phyloP scores from a whole-genome alignment of 805 yeast species.

The Wickerhamomyces chambardii region DNA sequence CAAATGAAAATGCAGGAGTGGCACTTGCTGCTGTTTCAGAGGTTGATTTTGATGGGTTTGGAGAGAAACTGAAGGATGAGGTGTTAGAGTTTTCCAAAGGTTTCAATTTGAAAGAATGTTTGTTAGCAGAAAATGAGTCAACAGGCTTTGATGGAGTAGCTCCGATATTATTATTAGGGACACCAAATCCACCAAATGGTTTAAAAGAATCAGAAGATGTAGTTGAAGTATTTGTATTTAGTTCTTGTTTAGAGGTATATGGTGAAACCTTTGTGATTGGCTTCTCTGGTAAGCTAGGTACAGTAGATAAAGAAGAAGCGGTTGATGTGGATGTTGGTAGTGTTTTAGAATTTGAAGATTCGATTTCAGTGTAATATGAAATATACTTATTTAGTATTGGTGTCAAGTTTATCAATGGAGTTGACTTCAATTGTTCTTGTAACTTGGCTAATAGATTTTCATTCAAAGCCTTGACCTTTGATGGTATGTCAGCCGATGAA shows the following conservation, averaged over 20 bases:
- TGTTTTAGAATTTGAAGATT: conserved; percentile 4
- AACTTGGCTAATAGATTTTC: conserved; percentile 45
- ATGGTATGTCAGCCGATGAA: conserved; percentile 24
- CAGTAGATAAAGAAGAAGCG: conserved; percentile 10
- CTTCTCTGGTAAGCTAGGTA: conserved; percentile 1
- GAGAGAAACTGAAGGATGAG: too few relatives aligned
- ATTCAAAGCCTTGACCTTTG: conserved; percentile 58
- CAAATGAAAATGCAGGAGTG: background rate
- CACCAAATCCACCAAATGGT: too few relatives aligned
- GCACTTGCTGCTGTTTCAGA: conserved; percentile 17
- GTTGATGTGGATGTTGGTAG: conserved; percentile 9
- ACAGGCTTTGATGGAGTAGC: too few relatives aligned
- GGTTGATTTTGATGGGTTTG: too few relatives aligned
- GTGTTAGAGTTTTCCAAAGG: too few relatives aligned
- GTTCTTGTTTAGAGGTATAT: background rate
- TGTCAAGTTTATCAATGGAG: conserved; percentile 47
- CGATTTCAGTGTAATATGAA: conserved; percentile 33
- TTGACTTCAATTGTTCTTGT: conserved; percentile 26
- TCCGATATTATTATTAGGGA: too few relatives aligned
- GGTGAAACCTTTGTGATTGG: background rate
- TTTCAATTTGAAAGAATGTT: too few relatives aligned
- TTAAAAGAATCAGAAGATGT: conserved; percentile 29
- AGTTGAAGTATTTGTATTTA: conserved; percentile 15
- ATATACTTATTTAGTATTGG: conserved; percentile 50
- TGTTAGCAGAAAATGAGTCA: too few relatives aligned